Evolutionary conservation across 495 filamentous ascomycete genomes (phyloP).

Genomic region (Pseudoneurospora amorphoporcata): DNA sequence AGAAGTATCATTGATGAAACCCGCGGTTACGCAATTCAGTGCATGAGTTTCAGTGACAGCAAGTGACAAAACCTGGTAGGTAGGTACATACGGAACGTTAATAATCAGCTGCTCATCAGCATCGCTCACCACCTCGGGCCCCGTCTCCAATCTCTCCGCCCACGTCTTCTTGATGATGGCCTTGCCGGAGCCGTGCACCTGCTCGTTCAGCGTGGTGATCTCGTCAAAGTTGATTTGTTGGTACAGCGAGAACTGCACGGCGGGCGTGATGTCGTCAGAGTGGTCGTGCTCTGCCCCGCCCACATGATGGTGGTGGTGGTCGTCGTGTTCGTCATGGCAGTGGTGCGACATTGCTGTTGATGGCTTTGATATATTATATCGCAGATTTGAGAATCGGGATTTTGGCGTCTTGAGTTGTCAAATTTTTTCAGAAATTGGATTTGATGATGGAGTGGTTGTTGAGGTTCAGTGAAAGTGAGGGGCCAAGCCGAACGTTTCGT

Average conservation of each 20-base stretch:
- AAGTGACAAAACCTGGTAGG: neutral
- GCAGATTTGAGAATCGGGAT: neutral
- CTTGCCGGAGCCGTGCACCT: slow-evolving; percentile 51
- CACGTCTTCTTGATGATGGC: slow-evolving; percentile 84
- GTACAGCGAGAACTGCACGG: slow-evolving; percentile 79
- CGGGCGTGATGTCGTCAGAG: slow-evolving; percentile 82
- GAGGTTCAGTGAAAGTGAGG: neutral
- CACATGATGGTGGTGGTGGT: slow-evolving; percentile 15
- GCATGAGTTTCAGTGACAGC: no score
- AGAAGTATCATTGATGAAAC: neutral
- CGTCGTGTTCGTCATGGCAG: slow-evolving; percentile 19
- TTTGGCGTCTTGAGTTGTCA: neutral
- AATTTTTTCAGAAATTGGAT: neutral
- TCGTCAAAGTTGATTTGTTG: slow-evolving; percentile 82
- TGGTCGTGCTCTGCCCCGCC: slow-evolving; percentile 53
- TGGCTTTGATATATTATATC: neutral
- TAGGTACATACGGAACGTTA: slow-evolving; percentile 66
- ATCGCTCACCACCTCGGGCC: slow-evolving; percentile 72
- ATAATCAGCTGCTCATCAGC: slow-evolving; percentile 90
- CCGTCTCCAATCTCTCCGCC: slow-evolving; percentile 59
- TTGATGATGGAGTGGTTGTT: neutral
- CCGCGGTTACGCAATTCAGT: no score
- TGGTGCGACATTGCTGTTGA: slow-evolving; percentile 34
- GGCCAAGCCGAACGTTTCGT: neutral
- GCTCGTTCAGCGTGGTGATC: slow-evolving; percentile 80